phyloP scores from a whole-genome alignment of 140 eudicot species.

The Bidens hawaiensis region DNA sequence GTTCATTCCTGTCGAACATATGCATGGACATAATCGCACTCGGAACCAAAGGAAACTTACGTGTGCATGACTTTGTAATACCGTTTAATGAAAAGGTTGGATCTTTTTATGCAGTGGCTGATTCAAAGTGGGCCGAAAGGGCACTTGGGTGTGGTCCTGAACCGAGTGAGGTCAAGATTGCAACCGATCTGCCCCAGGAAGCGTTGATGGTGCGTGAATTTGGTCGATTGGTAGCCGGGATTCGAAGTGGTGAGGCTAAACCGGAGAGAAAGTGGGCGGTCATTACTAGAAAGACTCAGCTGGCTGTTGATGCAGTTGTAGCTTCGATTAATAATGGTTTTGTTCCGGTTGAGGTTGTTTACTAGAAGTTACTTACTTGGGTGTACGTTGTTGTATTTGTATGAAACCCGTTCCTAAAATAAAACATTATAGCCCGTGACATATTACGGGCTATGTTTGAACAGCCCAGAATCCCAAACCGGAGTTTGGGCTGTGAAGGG shows the following conservation, averaged over 20 bases:
- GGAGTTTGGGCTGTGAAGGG: no score
- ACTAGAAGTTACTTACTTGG: constrained; percentile 9
- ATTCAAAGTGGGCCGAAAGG: constrained; percentile 32
- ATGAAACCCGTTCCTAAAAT: no score
- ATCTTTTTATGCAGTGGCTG: constrained; percentile 22
- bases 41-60: constrained; percentile 53
- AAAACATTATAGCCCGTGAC: no score
- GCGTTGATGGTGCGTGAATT: constrained; percentile 65
- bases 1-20: constrained; percentile 43
- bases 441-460: no score
- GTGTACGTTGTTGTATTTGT: neutral
- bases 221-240: constrained; percentile 35
- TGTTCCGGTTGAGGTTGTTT: constrained; percentile 50
- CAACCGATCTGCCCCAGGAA: constrained; percentile 53
- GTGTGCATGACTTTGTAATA: constrained; percentile 54
- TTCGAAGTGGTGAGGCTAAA: constrained; percentile 15
- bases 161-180: constrained; percentile 30
- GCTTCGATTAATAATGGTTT: constrained; percentile 55
- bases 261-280: constrained; percentile 54
- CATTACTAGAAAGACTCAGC: constrained; percentile 60
- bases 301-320: constrained; percentile 52
- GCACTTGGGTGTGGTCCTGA: constrained; percentile 34
- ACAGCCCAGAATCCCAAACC: no score
- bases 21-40: constrained; percentile 45
- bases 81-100: constrained; percentile 52